Conservation (phyloP, 2,329 filamentous ascomycete species). For the Karstenula rhodostoma region DNA sequence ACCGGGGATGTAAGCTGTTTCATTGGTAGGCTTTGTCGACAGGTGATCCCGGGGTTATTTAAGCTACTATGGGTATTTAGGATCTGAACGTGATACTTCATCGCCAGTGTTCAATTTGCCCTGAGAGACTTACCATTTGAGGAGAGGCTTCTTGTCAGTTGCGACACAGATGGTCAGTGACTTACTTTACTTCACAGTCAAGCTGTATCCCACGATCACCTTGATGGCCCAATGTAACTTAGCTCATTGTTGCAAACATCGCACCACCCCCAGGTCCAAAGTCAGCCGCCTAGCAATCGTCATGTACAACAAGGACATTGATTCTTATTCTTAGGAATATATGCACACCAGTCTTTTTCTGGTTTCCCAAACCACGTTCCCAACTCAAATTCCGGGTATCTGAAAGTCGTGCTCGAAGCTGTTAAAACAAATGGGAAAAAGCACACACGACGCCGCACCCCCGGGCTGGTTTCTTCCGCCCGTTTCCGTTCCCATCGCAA, state of each 20-base stretch:
- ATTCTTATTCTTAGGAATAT: constrained; percentile 7
- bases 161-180: not conserved
- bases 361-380: constrained; percentile 3
- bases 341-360: constrained; percentile 4
- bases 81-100: too few relatives aligned
- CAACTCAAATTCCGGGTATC: constrained; percentile 37
- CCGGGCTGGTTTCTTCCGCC: not conserved
- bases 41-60: too few relatives aligned
- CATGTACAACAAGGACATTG: constrained; percentile 7
- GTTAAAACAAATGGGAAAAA: constrained; percentile 18
- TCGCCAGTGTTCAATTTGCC: too few relatives aligned
- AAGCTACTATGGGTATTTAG: too few relatives aligned
- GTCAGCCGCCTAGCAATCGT: not conserved
- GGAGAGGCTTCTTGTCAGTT: not conserved
- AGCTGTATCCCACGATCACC: too few relatives aligned
- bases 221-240: not conserved
- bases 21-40: too few relatives aligned
- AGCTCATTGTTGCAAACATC: not conserved
- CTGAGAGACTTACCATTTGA: too few relatives aligned
- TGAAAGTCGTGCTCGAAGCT: constrained; percentile 27
- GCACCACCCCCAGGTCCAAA: not conserved
- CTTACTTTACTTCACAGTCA: not conserved
- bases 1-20: too few relatives aligned
- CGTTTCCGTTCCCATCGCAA: not conserved
- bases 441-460: constrained; percentile 1